Evolutionary conservation across 2,329 filamentous ascomycete species (phyloP).

Genomic region (Pseudogymnoascus sp.): DNA sequence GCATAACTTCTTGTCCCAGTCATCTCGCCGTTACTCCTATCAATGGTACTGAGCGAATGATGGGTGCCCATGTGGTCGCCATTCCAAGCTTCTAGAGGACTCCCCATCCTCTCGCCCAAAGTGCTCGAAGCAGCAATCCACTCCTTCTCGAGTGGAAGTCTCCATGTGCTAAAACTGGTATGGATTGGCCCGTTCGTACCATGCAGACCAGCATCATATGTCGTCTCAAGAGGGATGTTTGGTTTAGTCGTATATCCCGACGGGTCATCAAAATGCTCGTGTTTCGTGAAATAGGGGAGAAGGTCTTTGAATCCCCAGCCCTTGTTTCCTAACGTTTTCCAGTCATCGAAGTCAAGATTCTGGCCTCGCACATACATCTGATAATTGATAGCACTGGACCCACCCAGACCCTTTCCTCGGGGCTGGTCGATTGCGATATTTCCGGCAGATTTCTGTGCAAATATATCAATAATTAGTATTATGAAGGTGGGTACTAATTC

Average conservation of each 20-base stretch:
- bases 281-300: conserved; percentile 38
- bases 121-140: conserved; percentile 10
- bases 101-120: conserved; percentile 13
- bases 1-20: conserved; percentile 20
- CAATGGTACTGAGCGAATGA: conserved; percentile 6
- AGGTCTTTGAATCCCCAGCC: conserved; percentile 38
- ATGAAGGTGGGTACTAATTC: background rate
- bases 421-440: conserved; percentile 14
- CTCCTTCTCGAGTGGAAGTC: conserved; percentile 9
- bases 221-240: conserved; percentile 12
- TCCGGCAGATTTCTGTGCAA: background rate
- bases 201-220: conserved; percentile 14
- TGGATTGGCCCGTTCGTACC: conserved; percentile 17
- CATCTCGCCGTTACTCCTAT: conserved; percentile 10
- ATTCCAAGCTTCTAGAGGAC: conserved; percentile 15
- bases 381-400: conserved; percentile 32
- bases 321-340: conserved; percentile 35
- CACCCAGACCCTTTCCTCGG: conserved; percentile 32
- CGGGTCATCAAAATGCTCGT: conserved; percentile 17
- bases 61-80: conserved; percentile 15
- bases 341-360: conserved; percentile 32
- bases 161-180: conserved; percentile 15
- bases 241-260: conserved; percentile 13
- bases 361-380: conserved; percentile 24
- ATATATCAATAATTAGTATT: background rate